Conservation (phyloP, 495 filamentous ascomycete genomes). For the Recurvomyces mirabilis region DNA sequence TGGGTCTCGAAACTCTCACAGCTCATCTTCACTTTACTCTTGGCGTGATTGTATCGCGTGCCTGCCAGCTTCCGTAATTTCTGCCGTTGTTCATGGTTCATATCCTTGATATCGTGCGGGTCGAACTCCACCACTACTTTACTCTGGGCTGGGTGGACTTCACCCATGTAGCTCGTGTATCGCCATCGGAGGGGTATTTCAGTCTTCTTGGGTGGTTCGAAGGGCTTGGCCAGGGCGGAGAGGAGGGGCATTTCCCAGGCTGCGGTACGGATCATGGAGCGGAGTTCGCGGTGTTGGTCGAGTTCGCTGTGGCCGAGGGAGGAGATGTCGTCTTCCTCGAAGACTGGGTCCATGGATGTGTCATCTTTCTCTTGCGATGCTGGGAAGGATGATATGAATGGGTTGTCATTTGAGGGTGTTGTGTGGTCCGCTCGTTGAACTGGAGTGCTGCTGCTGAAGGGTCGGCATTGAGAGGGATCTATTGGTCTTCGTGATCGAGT, state of each 20-base stretch:
- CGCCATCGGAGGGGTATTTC: conserved; percentile 64
- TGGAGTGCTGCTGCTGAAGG: conserved; percentile 19
- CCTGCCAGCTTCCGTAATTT: conserved; percentile 86
- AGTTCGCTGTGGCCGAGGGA: conserved; percentile 71
- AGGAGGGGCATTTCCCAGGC: conserved; percentile 96
- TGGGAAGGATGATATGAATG: conserved; percentile 4
- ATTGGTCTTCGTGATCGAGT: conserved; percentile 12
- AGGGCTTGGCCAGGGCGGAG: conserved; percentile 68
- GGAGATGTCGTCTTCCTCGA: conserved; percentile 65
- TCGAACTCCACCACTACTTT: conserved; percentile 91
- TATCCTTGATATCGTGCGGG: conserved; percentile 52
- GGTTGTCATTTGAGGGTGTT: neutral
- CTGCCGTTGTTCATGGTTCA: conserved; percentile 53
- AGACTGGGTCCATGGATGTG: conserved; percentile 6
- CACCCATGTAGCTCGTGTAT: conserved; percentile 95
- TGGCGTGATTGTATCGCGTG: conserved; percentile 80
- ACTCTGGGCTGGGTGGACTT: conserved; percentile 76
- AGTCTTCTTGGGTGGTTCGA: conserved; percentile 52
- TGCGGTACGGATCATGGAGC: conserved; percentile 75
- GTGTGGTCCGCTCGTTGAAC: conserved; percentile 3
- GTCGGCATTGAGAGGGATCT: conserved; percentile 6
- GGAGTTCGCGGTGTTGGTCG: conserved; percentile 76
- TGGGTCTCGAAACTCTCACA: conserved; percentile 76
- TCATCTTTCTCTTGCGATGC: neutral
- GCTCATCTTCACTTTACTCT: conserved; percentile 75